Percentiles rank a stretch among this genome's conserved stretches.
Evolutionary conservation across 805 yeast species (phyloP).

Genomic region (Barnettozyma sp.): DNA sequence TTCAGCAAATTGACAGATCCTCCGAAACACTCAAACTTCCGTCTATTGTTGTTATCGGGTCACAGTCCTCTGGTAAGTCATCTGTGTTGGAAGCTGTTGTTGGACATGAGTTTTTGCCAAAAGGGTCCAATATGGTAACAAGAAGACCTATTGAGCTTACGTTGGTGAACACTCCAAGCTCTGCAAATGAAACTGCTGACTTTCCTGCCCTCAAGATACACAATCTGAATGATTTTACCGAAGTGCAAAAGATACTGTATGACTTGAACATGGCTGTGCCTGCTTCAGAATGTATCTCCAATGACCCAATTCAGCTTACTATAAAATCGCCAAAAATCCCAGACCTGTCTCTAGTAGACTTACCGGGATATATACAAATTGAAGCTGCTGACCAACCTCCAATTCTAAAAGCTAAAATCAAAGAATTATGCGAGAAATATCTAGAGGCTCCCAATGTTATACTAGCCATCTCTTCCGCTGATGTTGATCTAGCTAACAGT

Average conservation of each 20-base stretch:
- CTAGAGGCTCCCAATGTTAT: slow-evolving; percentile 89
- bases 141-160: slow-evolving; percentile 96
- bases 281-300: slow-evolving; percentile 74
- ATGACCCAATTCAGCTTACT: slow-evolving; percentile 89
- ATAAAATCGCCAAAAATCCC: slow-evolving; percentile 88
- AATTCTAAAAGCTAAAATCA: slow-evolving; percentile 71
- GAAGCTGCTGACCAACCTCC: slow-evolving; percentile 96
- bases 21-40: slow-evolving; percentile 78
- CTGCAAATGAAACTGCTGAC: slow-evolving; percentile 83
- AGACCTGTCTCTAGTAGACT: slow-evolving; percentile 86
- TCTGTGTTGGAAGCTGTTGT: slow-evolving; percentile 94
- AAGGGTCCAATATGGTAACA: slow-evolving; percentile 97
- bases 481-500: slow-evolving; percentile 95
- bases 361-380: slow-evolving; percentile 96
- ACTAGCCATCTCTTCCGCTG: slow-evolving; percentile 94
- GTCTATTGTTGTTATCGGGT: slow-evolving; percentile 93
- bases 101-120: slow-evolving; percentile 96
- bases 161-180: slow-evolving; percentile 73
- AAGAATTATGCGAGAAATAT: slow-evolving; percentile 76
- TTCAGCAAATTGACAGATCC: slow-evolving; percentile 66
- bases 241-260: slow-evolving; percentile 78
- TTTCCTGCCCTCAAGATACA: slow-evolving; percentile 84
- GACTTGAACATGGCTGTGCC: slow-evolving; percentile 94
- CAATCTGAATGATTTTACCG: slow-evolving; percentile 78
- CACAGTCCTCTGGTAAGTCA: slow-evolving; percentile 95